phyloP scores from a whole-genome alignment of 2,329 filamentous ascomycete genomes.

The Blumeria graminis region DNA sequence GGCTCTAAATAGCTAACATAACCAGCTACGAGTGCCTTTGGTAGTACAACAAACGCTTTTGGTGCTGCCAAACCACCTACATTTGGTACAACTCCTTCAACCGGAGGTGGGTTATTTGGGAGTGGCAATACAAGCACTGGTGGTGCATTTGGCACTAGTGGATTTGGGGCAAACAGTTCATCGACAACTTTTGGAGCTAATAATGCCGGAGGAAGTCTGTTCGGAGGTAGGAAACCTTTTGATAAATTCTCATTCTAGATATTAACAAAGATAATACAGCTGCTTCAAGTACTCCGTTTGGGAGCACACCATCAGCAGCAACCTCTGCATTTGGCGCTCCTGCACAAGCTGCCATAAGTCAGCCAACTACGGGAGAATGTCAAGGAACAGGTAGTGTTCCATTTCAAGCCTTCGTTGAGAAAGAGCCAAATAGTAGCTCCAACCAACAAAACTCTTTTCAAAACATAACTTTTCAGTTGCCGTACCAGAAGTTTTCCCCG shows the following conservation, averaged over 20 bases:
- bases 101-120: slow-evolving; percentile 29
- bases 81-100: slow-evolving; percentile 23
- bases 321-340: slow-evolving; percentile 19
- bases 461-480: slow-evolving; percentile 53
- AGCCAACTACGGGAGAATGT: slow-evolving; percentile 25
- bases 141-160: slow-evolving; percentile 15
- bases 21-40: slow-evolving; percentile 18
- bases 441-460: slow-evolving; percentile 43
- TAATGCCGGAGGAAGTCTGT: slow-evolving; percentile 10
- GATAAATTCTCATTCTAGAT: neutral
- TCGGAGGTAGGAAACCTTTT: slow-evolving; percentile 9
- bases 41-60: slow-evolving; percentile 17
- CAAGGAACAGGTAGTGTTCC: slow-evolving; percentile 46
- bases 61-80: slow-evolving; percentile 17
- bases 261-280: slow-evolving; percentile 10
- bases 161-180: slow-evolving; percentile 20
- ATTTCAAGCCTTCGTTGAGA: slow-evolving; percentile 48
- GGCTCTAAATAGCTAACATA: slow-evolving; percentile 6
- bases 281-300: slow-evolving; percentile 16
- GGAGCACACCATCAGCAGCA: slow-evolving; percentile 17
- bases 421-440: slow-evolving; percentile 35
- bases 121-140: slow-evolving; percentile 13
- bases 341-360: slow-evolving; percentile 22
- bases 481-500: slow-evolving; percentile 77
- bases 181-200: slow-evolving; percentile 11